These are phyloP conservation scores for Triangularia verruculosa DNA, from an alignment of 2,329 filamentous ascomycete species.

Conservation along the genomic window DNA sequence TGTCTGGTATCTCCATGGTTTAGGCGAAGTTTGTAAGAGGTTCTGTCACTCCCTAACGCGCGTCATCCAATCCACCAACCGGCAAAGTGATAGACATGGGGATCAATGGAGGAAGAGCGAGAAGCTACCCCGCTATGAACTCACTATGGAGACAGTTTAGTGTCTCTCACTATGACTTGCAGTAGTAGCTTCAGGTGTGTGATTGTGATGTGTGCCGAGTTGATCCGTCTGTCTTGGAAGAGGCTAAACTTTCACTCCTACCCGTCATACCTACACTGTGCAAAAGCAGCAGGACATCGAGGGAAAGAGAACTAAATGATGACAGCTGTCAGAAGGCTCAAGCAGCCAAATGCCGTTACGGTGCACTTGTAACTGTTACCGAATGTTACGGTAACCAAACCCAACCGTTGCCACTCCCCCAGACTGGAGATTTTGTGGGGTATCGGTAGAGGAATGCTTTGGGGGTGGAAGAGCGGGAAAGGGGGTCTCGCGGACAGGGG, in stretches of 20 bases:
- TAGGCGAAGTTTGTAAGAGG: not conserved
- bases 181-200: not conserved
- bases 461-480: not conserved
- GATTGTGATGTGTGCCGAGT: not conserved
- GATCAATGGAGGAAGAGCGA: not conserved
- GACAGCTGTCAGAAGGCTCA: not conserved
- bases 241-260: not conserved
- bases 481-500: not conserved
- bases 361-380: not conserved
- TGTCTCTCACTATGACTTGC: not conserved
- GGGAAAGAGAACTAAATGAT: not conserved
- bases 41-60: not conserved
- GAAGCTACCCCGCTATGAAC: not conserved
- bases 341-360: not conserved
- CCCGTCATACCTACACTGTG: not conserved
- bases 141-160: not conserved
- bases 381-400: not conserved
- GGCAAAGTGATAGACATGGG: not conserved
- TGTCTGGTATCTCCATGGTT: not conserved
- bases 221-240: not conserved
- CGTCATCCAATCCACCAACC: not conserved
- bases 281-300: not conserved
- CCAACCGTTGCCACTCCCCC: not conserved
- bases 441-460: not conserved
- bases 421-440: not conserved